These are phyloP conservation scores for Globisporangium alternatum DNA, from an alignment of 352 stramenopile species.

Conservation along the genomic window DNA sequence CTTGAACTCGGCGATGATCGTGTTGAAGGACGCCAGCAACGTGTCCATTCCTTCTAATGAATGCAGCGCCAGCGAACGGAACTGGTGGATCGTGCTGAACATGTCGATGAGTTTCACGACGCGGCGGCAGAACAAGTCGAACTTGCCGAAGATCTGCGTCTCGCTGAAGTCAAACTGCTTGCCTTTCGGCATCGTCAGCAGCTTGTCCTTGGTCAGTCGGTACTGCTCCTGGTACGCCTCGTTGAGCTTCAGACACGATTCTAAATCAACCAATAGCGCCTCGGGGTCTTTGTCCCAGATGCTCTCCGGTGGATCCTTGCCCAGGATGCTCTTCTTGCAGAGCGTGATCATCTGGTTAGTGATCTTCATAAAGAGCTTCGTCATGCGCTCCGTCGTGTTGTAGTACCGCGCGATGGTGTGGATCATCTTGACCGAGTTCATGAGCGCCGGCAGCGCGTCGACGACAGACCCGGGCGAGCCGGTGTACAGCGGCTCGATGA, in stretches of 20 bases:
- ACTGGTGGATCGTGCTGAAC: slow-evolving; percentile 92
- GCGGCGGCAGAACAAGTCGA: slow-evolving; percentile 88
- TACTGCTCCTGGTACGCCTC: slow-evolving; percentile 92
- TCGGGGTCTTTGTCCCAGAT: slow-evolving; percentile 83
- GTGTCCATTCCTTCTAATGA: slow-evolving; percentile 90
- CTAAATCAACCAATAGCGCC: slow-evolving; percentile 55
- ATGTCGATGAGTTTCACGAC: slow-evolving; percentile 91
- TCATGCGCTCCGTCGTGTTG: slow-evolving; percentile 90
- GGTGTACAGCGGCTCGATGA: slow-evolving; percentile 83
- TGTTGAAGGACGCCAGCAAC: slow-evolving; percentile 73
- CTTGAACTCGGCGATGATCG: slow-evolving; percentile 80
- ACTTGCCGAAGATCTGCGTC: slow-evolving; percentile 90
- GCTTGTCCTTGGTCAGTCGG: slow-evolving; percentile 84
- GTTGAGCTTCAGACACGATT: slow-evolving; percentile 83
- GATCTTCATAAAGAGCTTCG: slow-evolving; percentile 90
- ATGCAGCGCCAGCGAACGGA: slow-evolving; percentile 83
- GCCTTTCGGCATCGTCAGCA: slow-evolving; percentile 86
- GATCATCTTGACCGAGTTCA: slow-evolving; percentile 91
- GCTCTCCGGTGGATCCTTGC: slow-evolving; percentile 46
- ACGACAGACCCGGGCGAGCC: slow-evolving; percentile 57
- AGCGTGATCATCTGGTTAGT: slow-evolving; percentile 89
- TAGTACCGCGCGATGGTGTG: slow-evolving; percentile 88
- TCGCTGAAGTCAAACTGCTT: slow-evolving; percentile 92
- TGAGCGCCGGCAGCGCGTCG: slow-evolving; percentile 77
- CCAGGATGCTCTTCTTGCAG: slow-evolving; percentile 71